Conservation (phyloP, 202 grass and related monocot genomes). For the Carex sylvatica region DNA sequence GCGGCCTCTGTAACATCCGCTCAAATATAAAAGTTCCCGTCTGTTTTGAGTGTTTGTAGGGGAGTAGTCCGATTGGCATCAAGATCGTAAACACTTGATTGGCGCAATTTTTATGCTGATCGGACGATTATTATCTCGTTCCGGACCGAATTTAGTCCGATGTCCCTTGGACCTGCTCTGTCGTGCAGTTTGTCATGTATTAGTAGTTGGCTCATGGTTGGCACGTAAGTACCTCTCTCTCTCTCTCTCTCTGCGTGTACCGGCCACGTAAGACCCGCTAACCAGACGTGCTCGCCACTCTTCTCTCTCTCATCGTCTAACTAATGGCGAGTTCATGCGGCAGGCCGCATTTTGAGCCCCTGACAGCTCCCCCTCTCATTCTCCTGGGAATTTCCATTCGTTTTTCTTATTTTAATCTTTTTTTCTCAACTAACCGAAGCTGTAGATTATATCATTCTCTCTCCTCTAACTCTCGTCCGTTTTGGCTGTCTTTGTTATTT, state of each 20-base stretch:
- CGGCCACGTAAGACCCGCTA: conserved; percentile 10
- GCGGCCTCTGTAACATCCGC: background rate
- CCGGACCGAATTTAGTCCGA: too few relatives aligned
- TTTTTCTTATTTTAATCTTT: background rate
- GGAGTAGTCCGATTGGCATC: too few relatives aligned
- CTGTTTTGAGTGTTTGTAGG: background rate
- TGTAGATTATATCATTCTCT: conserved; percentile 18
- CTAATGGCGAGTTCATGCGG: conserved; percentile 25
- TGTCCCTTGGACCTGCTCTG: too few relatives aligned
- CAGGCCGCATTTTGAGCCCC: conserved; percentile 20
- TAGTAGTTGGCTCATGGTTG: conserved; percentile 32
- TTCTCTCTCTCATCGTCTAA: background rate
- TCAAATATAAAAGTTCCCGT: background rate
- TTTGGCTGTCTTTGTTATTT: conserved; percentile 22
- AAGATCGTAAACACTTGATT: too few relatives aligned
- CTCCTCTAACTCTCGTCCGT: conserved; percentile 26
- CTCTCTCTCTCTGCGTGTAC: background rate
- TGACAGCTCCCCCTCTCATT: background rate
- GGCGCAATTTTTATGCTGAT: too few relatives aligned
- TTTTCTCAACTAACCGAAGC: conserved; percentile 8
- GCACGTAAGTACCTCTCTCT: conserved; percentile 17
- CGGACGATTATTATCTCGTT: too few relatives aligned
- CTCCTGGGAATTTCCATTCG: background rate
- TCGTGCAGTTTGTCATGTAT: background rate
- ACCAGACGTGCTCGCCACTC: conserved; percentile 24